Conservation (phyloP, 1,284 basidiomycete genomes). For the Butyriboletus appendiculatus region DNA sequence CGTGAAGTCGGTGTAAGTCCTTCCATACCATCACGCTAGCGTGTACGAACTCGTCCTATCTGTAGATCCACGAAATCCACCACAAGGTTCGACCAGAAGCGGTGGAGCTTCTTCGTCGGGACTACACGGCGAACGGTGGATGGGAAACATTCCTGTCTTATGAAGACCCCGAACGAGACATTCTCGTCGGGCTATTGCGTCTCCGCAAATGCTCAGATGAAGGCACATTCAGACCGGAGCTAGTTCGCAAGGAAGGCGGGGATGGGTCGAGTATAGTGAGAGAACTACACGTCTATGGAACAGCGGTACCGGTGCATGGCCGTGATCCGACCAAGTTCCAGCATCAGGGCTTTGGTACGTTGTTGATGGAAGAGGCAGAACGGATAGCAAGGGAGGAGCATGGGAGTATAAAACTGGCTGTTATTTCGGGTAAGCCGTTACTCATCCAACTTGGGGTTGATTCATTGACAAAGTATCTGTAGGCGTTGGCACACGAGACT, state of each 20-base stretch:
- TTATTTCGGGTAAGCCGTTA: conserved; percentile 79
- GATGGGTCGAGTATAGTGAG: conserved; percentile 93
- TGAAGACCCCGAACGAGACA: conserved; percentile 97
- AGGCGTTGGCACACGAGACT: conserved; percentile 94
- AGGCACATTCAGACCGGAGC: conserved; percentile 94
- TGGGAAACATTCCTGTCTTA: conserved; percentile 99
- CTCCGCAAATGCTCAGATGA: conserved; percentile 95
- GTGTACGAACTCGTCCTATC: conserved; percentile 1
- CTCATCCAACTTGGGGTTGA: background rate
- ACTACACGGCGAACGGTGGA: conserved; percentile 96
- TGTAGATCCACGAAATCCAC: conserved; percentile 96
- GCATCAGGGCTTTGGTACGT: conserved; percentile 94
- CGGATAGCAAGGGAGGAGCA: conserved; percentile 98
- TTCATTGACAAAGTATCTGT: conserved; percentile 5
- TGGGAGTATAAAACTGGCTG: conserved; percentile 91
- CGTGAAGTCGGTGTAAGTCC: conserved; percentile 93
- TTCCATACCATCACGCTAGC: background rate
- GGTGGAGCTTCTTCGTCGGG: conserved; percentile 94
- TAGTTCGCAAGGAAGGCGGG: conserved; percentile 66
- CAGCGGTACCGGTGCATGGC: conserved; percentile 95
- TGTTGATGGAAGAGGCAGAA: conserved; percentile 99
- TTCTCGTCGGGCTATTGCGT: conserved; percentile 92
- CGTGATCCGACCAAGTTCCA: conserved; percentile 98
- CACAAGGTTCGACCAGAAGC: conserved; percentile 96
- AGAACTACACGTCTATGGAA: conserved; percentile 99